A percentile compares a stretch with the other conserved stretches of the same genome.
These are phyloP conservation scores for Gomphus bonarii DNA, from an alignment of 1,284 basidiomycete genomes.

Conservation along the genomic window DNA sequence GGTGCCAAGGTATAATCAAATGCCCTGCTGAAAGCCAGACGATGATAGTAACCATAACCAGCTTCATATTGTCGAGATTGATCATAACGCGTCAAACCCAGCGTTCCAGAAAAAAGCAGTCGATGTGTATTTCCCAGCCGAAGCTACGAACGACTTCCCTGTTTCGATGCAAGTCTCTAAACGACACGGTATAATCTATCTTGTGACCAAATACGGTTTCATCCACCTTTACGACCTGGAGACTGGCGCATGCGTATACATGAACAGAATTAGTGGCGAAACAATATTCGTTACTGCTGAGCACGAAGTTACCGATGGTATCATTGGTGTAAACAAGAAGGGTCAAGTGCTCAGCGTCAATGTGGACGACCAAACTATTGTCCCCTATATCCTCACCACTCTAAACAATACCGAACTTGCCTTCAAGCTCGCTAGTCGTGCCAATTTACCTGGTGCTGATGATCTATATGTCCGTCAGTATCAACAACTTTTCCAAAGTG, in stretches of 20 bases:
- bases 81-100: conserved; percentile 93
- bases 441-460: conserved; percentile 96
- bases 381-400: conserved; percentile 90
- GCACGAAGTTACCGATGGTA: conserved; percentile 89
- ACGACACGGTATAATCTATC: conserved; percentile 94
- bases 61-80: conserved; percentile 98
- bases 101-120: conserved; percentile 97
- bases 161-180: conserved; percentile 99
- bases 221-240: conserved; percentile 99
- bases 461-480: conserved; percentile 97
- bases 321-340: conserved; percentile 99
- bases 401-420: conserved; percentile 98
- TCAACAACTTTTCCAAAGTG: conserved; percentile 83
- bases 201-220: conserved; percentile 99
- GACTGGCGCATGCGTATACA: conserved; percentile 97
- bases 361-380: conserved; percentile 92
- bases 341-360: conserved; percentile 97
- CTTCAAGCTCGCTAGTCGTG: conserved; percentile 95
- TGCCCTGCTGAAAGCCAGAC: conserved; percentile 1
- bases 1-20: conserved; percentile 81
- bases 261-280: conserved; percentile 99
- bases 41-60: conserved; percentile 22
- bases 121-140: conserved; percentile 98
- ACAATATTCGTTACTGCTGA: conserved; percentile 99
- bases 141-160: conserved; percentile 99